Conservation (phyloP, 176 grass and related monocot genomes). For the Zizania latifolia region DNA sequence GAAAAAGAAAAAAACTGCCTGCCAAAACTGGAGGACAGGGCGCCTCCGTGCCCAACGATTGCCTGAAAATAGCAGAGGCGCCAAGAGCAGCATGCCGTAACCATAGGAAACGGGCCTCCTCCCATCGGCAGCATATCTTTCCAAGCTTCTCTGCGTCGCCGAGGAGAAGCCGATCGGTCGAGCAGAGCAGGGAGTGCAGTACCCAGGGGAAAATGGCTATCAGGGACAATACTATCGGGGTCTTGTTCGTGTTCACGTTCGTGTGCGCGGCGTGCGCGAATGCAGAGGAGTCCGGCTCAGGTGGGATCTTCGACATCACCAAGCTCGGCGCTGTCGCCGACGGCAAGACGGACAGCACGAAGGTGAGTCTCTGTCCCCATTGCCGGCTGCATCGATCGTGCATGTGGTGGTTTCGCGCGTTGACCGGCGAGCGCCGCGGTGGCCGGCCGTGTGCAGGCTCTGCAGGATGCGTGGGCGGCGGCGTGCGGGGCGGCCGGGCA, state of each 20-base stretch:
- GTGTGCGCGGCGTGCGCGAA: neutral
- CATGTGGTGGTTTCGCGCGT: neutral
- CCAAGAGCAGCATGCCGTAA: conserved; percentile 15
- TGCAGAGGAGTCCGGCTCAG: neutral
- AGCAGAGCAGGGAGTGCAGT: neutral
- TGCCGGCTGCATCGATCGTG: neutral
- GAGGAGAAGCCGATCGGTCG: neutral
- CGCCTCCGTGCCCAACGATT: neutral
- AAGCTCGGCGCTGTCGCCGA: conserved; percentile 32
- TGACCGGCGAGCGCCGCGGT: too few species aligned
- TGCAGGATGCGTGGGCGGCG: conserved; percentile 36
- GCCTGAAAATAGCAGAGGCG: conserved; percentile 24
- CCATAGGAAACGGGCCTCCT: conserved; percentile 1
- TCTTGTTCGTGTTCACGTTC: neutral
- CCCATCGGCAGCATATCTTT: conserved; percentile 12
- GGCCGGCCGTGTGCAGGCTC: conserved; percentile 11
- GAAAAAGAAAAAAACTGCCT: neutral
- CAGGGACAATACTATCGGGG: neutral
- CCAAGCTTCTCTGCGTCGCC: neutral
- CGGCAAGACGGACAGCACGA: conserved; percentile 45
- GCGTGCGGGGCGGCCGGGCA: conserved; percentile 28
- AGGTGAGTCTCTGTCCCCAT: conserved; percentile 12
- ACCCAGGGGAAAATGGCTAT: conserved; percentile 20
- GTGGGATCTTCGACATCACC: conserved; percentile 26
- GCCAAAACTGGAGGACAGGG: conserved; percentile 20